phyloP scores from a whole-genome alignment of 1,284 basidiomycete genomes.

The Ustilago sp. region DNA sequence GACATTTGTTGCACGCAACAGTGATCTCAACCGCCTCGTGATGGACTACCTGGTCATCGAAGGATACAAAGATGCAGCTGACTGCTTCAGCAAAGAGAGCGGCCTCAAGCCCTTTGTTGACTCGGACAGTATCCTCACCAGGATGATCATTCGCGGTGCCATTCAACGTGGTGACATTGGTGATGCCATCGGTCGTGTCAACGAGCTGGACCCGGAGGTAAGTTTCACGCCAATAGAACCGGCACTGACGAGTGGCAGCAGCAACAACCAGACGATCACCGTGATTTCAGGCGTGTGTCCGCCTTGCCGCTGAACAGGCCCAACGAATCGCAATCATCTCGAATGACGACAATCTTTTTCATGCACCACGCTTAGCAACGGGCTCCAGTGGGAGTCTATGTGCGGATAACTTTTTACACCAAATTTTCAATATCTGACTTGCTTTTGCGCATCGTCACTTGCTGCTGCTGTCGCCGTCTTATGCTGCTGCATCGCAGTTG shows the following conservation, averaged over 20 bases:
- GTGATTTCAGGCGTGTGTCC: neutral
- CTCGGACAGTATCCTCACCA: constrained; percentile 88
- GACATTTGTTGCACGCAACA: constrained; percentile 60
- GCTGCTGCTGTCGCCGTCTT: constrained; percentile 9
- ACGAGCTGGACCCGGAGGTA: constrained; percentile 97
- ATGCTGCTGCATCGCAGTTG: neutral
- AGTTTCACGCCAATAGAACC: constrained; percentile 68
- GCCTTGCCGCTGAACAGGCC: neutral
- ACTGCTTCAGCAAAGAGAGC: constrained; percentile 91
- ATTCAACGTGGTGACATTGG: constrained; percentile 93
- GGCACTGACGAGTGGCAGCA: constrained; percentile 6
- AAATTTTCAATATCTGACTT: constrained; percentile 42
- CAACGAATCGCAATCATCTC: constrained; percentile 2
- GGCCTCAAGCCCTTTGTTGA: constrained; percentile 80
- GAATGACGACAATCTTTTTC: constrained; percentile 75
- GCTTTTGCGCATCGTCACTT: constrained; percentile 8
- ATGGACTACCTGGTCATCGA: constrained; percentile 99
- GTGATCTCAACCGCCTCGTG: constrained; percentile 93
- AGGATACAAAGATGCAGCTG: constrained; percentile 94
- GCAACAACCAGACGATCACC: constrained; percentile 5
- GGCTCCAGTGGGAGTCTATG: constrained; percentile 56
- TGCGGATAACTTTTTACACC: constrained; percentile 55
- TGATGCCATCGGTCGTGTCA: constrained; percentile 90
- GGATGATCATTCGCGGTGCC: constrained; percentile 93
- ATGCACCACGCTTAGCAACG: constrained; percentile 96